Base-by-base conservation (phyloP, 768 basidiomycete species). In the Xerocomellus dryophilus region DNA sequence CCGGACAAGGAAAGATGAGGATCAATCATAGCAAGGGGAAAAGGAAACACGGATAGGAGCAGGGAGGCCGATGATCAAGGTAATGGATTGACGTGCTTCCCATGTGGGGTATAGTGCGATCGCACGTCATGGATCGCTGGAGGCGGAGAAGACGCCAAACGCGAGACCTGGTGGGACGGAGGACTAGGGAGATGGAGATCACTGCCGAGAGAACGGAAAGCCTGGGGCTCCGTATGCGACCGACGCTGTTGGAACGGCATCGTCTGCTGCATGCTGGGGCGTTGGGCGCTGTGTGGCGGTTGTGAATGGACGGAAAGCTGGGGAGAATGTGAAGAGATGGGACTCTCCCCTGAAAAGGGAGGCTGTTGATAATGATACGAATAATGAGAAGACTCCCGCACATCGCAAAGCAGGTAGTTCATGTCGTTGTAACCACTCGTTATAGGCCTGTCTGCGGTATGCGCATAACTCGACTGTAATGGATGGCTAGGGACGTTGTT, bases 241-340 rank as follows among this genome's bases (percentile, higher is more conserved):
- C 85, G 78, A 56, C 83, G 77, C 59, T 81, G 82, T 38, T 77
- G 75, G 63, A 79, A 85, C 14, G 80, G 70, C 52, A 79, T 59
- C 39, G 78, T 64, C 49, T 81, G 77, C 7, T 75, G 74, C 32
- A 77, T 69, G 38, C 67, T 67, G 29, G 71, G 62, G 47, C 76
- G 75, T 47, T 68, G 67, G 35, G 76, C 66, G 36, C 54, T 60
- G 51, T 65, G 71, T 48, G 66, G 57, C 32, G 67, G 59, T 40
- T 73, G 68, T 29, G 72, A 58, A 60, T 74, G 72, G 18, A 72
- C 68, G 31, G 76, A 61, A 27, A 73, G 66, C 44, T 76, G 68
- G 38, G 77, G 75, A 21, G 78, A 76, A 60, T 77, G 77, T 32
- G 72, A 72, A 57, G 73, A 71, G 59, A 77, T 71, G 50, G 69